Conservation (phyloP, 257 asterid genomes). For the Primulina eburnea region DNA sequence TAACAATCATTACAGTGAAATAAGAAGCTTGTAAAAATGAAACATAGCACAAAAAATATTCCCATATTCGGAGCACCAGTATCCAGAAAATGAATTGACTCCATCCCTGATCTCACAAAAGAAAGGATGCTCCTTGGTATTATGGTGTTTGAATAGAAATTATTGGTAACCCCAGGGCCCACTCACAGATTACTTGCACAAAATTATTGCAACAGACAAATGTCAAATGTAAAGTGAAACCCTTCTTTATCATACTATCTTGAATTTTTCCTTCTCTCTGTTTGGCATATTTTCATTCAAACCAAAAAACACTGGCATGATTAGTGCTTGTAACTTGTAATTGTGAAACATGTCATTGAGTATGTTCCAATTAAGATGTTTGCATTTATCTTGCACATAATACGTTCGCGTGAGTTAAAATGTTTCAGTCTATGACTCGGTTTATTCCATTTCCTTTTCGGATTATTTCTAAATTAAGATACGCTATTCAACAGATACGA, state of each 20-base stretch:
- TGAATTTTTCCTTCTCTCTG: not conserved
- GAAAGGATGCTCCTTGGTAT: not conserved
- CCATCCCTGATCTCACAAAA: not conserved
- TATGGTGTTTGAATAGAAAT: not conserved
- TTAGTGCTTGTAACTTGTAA: not conserved
- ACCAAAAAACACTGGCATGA: not conserved
- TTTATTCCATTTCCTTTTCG: too few relatives aligned
- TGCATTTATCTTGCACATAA: not conserved
- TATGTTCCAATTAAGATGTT: not conserved
- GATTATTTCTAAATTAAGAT: not conserved
- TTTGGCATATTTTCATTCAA: not conserved
- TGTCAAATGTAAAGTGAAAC: not conserved
- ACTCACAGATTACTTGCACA: not conserved
- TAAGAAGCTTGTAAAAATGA: slow-evolving; percentile 15
- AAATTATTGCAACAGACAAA: not conserved
- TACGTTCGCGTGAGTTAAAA: not conserved
- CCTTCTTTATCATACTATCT: not conserved
- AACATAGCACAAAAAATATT: not conserved
- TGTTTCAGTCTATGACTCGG: not conserved
- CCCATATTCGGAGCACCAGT: not conserved
- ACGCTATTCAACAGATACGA: not conserved
- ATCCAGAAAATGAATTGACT: not conserved
- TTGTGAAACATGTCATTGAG: not conserved
- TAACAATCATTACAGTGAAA: slow-evolving; percentile 24
- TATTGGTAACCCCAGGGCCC: not conserved